Base-by-base conservation (phyloP, 2,329 filamentous ascomycete species). In the Aspergillus pseudotamarii region DNA sequence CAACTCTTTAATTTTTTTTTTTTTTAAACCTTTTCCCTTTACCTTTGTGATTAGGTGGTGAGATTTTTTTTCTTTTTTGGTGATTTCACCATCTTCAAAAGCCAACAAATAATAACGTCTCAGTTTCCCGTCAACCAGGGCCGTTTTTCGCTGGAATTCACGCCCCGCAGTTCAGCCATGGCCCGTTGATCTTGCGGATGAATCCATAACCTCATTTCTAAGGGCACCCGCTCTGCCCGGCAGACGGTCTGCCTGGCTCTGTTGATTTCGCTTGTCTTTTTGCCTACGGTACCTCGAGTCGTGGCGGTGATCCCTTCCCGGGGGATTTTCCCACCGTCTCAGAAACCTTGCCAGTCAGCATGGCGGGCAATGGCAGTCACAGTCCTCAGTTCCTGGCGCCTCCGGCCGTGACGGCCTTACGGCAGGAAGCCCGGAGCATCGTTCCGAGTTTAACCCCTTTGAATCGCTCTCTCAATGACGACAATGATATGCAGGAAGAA, bases 401-500 rank as follows among this genome's bases (percentile, higher is more conserved):
- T 65, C 80, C 80, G 48, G 76, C 76, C 60, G 77, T 82, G 36
- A 78, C 78, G 57, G 79, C 80, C 63, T 70, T 82, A 57, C 75
- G 77, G 67, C 77, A 80, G 71, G 79, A 81, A 71, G 78, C 79
- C 55, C 77, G 78, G 62, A 75, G 73, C 50, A 71, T 74, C 66
- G 70, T 73, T 67, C 74, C 75, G 61, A 75, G 73, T 65, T 66
- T 69, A 45, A 63, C 69, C 14, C 71, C 72, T 26, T 86, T 88
- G 85, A 81, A 84, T 71, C 81, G 88, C 63, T 83, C 92, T 14
- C 82, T 95, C 69, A 97, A 91, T 79, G 89, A 93, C 79, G 89
- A 93, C 76, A 97, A 38, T 79, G 90, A 97, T 76, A 97, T 98
- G 72, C 90, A 92, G 71, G 93, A 96, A 74, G 93, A 98, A 81